Conservation (phyloP, 1,284 basidiomycete genomes). For the Ustilago cynodontis region DNA sequence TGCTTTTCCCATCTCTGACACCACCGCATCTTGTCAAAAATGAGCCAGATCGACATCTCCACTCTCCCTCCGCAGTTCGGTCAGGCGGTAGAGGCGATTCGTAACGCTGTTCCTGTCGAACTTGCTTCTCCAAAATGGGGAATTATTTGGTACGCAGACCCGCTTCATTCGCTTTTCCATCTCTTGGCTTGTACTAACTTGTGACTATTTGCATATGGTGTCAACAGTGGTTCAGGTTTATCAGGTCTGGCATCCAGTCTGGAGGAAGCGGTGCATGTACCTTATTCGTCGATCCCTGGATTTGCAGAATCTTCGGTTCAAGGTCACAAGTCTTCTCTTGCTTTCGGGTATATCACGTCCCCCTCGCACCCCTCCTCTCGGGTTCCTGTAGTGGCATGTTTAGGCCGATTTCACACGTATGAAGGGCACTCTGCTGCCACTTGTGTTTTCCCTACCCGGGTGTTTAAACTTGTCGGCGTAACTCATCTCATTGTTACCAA, state of each 20-base stretch:
- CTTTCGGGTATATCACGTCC: constrained; percentile 77
- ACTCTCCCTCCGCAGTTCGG: constrained; percentile 44
- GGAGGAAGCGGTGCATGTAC: constrained; percentile 38
- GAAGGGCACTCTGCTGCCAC: constrained; percentile 78
- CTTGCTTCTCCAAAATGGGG: constrained; percentile 56
- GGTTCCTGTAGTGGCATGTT: constrained; percentile 84
- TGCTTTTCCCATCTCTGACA: neutral
- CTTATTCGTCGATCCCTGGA: constrained; percentile 56
- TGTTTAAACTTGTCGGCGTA: constrained; percentile 81
- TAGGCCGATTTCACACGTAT: constrained; percentile 85
- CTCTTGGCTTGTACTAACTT: neutral
- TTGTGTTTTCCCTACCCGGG: constrained; percentile 79
- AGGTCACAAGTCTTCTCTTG: constrained; percentile 81
- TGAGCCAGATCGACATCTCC: constrained; percentile 8
- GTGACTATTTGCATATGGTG: neutral
- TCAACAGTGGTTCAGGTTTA: constrained; percentile 53
- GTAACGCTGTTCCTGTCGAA: constrained; percentile 24
- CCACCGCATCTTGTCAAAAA: neutral
- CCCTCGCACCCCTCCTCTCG: constrained; percentile 47
- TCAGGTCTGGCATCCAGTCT: constrained; percentile 48
- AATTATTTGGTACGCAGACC: constrained; percentile 52
- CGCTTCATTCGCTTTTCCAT: neutral
- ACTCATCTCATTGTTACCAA: constrained; percentile 84
- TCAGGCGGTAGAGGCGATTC: constrained; percentile 49
- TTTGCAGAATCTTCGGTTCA: constrained; percentile 72